Evolutionary conservation across 2,329 filamentous ascomycete species (phyloP).

Genomic region (Fusarium brevicatenulatum): DNA sequence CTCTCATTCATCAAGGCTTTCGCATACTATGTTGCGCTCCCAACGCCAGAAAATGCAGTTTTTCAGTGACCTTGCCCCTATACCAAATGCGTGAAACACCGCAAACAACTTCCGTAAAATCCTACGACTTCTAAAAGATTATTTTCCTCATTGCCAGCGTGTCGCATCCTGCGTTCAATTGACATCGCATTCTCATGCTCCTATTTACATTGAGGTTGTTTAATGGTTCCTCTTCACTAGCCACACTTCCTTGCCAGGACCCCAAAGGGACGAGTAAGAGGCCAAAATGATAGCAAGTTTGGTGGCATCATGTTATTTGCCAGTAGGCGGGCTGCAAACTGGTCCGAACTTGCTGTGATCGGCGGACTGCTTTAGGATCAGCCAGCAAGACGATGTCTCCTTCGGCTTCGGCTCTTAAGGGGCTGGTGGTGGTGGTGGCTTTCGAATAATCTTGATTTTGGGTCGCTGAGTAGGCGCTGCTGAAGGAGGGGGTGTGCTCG

Average conservation of each 20-base stretch:
- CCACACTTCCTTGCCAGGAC: neutral
- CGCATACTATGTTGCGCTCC: constrained; percentile 4
- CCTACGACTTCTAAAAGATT: neutral
- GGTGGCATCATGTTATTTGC: neutral
- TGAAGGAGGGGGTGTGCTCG: constrained; percentile 38
- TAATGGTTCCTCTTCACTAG: neutral
- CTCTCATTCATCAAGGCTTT: neutral
- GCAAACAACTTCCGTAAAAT: constrained; percentile 6
- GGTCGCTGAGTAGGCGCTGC: constrained; percentile 41
- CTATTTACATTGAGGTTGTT: neutral
- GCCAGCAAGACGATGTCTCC: neutral
- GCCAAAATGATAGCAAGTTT: neutral
- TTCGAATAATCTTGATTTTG: constrained; percentile 54
- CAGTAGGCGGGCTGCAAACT: neutral
- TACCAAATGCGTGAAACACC: constrained; percentile 9
- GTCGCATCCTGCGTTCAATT: neutral
- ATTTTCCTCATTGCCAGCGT: neutral
- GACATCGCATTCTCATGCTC: neutral
- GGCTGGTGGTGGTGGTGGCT: constrained; percentile 44
- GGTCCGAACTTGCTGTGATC: neutral
- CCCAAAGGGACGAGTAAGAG: neutral
- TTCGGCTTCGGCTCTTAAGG: constrained; percentile 27
- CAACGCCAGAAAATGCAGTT: constrained; percentile 36
- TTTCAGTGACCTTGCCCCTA: constrained; percentile 2
- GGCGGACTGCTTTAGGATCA: neutral